Evolutionary conservation across 2,329 filamentous ascomycete genomes (phyloP).

Genomic region (Ceratocystis cacaofunesta): DNA sequence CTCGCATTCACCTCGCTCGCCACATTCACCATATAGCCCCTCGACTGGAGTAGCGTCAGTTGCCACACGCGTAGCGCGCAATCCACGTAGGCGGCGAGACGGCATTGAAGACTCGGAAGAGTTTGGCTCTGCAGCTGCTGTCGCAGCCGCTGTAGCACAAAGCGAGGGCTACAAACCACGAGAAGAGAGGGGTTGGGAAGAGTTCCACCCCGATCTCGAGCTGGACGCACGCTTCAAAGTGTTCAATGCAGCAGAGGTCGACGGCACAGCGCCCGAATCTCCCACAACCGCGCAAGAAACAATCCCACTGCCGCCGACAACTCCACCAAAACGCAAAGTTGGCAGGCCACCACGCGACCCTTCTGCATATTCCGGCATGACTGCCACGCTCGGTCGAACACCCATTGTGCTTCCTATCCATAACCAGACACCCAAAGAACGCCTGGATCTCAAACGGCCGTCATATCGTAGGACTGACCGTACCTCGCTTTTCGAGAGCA

Average conservation of each 20-base stretch:
- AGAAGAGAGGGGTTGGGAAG: constrained; percentile 93
- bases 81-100: constrained; percentile 37
- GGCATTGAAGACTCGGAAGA: constrained; percentile 47
- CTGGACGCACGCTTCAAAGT: constrained; percentile 68
- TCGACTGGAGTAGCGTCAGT: constrained; percentile 23
- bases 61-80: constrained; percentile 40
- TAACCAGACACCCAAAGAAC: constrained; percentile 67
- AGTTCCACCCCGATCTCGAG: constrained; percentile 91
- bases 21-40: constrained; percentile 23
- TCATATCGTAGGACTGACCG: constrained; percentile 63
- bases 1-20: too few relatives aligned
- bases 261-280: constrained; percentile 46
- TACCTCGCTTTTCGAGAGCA: constrained; percentile 69
- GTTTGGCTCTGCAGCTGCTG: constrained; percentile 77
- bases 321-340: constrained; percentile 30
- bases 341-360: constrained; percentile 36
- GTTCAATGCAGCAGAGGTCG: constrained; percentile 70
- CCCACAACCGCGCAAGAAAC: constrained; percentile 12
- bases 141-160: constrained; percentile 74
- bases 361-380: constrained; percentile 37
- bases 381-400: constrained; percentile 28
- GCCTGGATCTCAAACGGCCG: constrained; percentile 61
- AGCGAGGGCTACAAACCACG: constrained; percentile 94
- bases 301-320: constrained; percentile 20
- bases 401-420: constrained; percentile 59